Base-by-base conservation (phyloP, 2,329 filamentous ascomycete species). In the Cryphonectria nitschkei region DNA sequence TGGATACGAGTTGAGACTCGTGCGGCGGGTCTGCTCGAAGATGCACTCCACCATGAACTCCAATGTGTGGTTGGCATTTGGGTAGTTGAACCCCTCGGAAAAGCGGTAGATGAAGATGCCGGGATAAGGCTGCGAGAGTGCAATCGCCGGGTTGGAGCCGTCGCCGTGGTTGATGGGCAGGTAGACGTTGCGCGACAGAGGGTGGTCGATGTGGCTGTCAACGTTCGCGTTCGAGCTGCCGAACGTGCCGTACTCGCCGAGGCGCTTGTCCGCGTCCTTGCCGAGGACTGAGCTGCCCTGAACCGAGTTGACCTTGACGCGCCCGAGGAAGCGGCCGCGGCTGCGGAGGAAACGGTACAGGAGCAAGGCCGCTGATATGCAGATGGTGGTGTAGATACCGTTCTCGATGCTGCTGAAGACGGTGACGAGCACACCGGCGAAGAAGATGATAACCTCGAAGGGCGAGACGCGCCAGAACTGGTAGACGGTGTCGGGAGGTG, bases 101-200 rank as follows among this genome's bases (percentile, higher is more conserved):
- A 97, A 98, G 61, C 95, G 90, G 83, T 97, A 98, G 77, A 98
- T 97, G 82, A 98, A 97, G 75, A 99, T 88, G 67, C 96, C 96
- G 0, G 95, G 95, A 76, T 96, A 93, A 0, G 96, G 95, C 68
- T 89, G 89, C 73, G 93, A 86, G n/a, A 97, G 85, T 14, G 92
- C 87, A 63, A 98, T 86, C 37, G 91, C 86, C 0, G 95, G 95
- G 79, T 98, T 98, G 1, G 93, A 94, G 41, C 95, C 95, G 78
- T 98, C 95, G n/a, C 86, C 85, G 79, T 97, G 94, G 76, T 93
- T 90, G 71, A 98, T 85, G 0, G 96, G 96, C 29, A 98, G 82
- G 85, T 96, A 99, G 41, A 97, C 88, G 74, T 93, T 94, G 61
- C 95, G 90, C 8, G 86, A 84, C 0, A 87, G 83, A 37, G 84